phyloP scores from a whole-genome alignment of 495 filamentous ascomycete species.

The Podospora pseudoanserina region DNA sequence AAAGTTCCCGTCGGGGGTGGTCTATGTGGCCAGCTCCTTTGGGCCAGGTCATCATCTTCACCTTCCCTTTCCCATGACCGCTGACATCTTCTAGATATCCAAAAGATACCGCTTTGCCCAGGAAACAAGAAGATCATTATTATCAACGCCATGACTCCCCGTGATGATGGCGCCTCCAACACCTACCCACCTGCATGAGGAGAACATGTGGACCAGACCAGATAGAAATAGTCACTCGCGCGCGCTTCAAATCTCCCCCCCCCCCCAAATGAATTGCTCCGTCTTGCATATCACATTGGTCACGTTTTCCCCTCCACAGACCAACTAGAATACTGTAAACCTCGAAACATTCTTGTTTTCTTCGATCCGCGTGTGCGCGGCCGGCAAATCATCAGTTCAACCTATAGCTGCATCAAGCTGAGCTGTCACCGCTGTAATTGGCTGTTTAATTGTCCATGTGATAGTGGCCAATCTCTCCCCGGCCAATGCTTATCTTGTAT shows the following conservation, averaged over 20 bases:
- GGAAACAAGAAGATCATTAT: background rate
- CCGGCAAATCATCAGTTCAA: background rate
- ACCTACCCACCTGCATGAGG: background rate
- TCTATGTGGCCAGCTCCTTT: background rate
- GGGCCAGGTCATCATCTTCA: background rate
- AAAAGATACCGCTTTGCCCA: background rate
- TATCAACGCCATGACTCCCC: background rate
- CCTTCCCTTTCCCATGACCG: background rate
- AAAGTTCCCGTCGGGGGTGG: background rate
- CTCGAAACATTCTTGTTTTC: background rate
- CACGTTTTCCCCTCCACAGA: background rate
- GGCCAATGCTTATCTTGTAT: background rate
- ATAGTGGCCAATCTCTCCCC: conserved; percentile 2
- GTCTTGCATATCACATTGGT: background rate
- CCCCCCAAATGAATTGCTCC: too few species aligned
- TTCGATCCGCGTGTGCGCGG: too few species aligned
- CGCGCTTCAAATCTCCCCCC: background rate
- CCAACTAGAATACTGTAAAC: background rate
- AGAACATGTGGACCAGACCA: background rate
- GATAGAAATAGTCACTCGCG: background rate
- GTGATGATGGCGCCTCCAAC: background rate
- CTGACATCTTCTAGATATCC: too few species aligned
- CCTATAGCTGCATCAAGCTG: conserved; percentile 1
- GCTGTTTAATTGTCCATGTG: background rate
- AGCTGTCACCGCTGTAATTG: background rate